These are phyloP conservation scores for Paramecium sonneborni DNA, from an alignment of 73 alveolate genomes.

Conservation along the genomic window DNA sequence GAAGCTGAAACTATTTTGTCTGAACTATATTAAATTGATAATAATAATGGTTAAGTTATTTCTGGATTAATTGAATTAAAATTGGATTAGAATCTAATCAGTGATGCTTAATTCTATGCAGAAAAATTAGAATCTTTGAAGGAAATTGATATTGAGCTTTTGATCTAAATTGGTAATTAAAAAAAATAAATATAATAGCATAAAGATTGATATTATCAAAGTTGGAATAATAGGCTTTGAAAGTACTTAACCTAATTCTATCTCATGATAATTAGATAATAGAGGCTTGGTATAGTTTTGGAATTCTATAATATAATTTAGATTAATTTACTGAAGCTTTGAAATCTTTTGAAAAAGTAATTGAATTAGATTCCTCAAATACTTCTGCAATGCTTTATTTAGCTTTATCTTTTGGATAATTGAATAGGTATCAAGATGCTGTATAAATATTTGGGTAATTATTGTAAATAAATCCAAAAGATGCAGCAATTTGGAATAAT, in stretches of 20 bases:
- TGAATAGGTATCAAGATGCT: background rate
- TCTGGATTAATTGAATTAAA: background rate
- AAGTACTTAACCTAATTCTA: background rate
- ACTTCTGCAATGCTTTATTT: background rate
- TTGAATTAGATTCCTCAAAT: background rate
- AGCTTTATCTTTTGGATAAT: background rate
- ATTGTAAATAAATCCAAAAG: background rate
- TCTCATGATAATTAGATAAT: background rate
- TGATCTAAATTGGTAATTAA: background rate
- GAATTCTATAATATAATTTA: background rate
- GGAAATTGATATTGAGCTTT: background rate
- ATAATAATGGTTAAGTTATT: background rate
- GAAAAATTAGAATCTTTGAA: background rate
- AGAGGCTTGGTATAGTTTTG: background rate
- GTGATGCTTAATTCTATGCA: background rate
- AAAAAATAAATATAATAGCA: background rate
- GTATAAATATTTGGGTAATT: background rate
- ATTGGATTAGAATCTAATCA: background rate
- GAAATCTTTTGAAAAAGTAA: background rate
- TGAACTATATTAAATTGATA: background rate
- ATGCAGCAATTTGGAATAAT: background rate
- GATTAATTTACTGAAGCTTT: background rate
- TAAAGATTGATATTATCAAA: background rate
- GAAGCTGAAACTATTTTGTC: background rate
- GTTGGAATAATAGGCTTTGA: background rate